These are phyloP conservation scores for Trichoderma gracile DNA, from an alignment of 2,329 filamentous ascomycete species.

Conservation along the genomic window DNA sequence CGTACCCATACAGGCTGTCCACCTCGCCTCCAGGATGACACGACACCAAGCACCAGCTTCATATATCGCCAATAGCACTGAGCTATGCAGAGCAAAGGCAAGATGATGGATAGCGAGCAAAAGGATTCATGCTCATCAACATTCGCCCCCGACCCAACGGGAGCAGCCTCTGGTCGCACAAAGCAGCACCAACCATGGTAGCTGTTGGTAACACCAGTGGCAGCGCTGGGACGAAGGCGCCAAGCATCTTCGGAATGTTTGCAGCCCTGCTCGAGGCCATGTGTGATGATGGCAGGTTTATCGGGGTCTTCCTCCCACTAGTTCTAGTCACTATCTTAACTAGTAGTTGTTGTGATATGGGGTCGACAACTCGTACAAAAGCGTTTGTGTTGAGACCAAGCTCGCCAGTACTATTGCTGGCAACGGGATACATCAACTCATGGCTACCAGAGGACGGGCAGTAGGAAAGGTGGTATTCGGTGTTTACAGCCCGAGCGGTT, in stretches of 20 bases:
- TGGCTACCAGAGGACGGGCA: too few species aligned
- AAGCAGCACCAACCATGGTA: not conserved
- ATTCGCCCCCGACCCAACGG: not conserved
- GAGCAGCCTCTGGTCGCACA: not conserved
- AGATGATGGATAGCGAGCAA: not conserved
- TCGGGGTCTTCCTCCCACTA: not conserved
- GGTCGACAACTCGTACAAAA: too few species aligned
- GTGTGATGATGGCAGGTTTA: not conserved
- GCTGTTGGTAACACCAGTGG: not conserved
- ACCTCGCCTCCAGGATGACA: not conserved
- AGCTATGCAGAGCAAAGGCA: not conserved
- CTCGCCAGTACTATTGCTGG: too few species aligned
- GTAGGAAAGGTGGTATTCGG: slow-evolving; percentile 13
- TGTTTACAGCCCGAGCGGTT: not conserved
- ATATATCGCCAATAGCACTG: not conserved
- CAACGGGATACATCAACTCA: too few species aligned
- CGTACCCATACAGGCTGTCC: not conserved
- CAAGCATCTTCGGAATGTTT: slow-evolving; percentile 17
- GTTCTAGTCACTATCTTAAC: not conserved
- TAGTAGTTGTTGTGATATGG: too few species aligned
- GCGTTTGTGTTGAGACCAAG: too few species aligned
- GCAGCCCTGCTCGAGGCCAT: not conserved
- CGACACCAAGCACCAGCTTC: too few species aligned
- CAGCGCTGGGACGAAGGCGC: not conserved
- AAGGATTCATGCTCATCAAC: not conserved